phyloP scores from a whole-genome alignment of 352 stramenopile genomes.

The Halophytophthora polymorphica region DNA sequence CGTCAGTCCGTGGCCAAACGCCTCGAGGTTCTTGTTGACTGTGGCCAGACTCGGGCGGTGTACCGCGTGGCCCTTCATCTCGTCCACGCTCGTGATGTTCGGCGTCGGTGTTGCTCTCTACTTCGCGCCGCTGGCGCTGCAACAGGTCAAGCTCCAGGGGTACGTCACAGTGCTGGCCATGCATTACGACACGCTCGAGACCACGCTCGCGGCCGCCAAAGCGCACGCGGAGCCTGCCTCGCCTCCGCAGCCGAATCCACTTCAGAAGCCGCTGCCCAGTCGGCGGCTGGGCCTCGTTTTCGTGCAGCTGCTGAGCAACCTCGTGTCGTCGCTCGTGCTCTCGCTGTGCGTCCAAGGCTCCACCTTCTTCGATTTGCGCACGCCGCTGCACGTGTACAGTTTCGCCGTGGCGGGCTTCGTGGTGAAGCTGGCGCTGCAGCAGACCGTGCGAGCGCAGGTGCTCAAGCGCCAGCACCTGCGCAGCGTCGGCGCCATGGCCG shows the following conservation, averaged over 20 bases:
- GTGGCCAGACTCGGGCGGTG: not conserved
- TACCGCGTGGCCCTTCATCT: not conserved
- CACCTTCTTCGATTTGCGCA: too few relatives aligned
- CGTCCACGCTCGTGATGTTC: not conserved
- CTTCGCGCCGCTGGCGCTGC: too few relatives aligned
- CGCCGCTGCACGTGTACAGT: too few relatives aligned
- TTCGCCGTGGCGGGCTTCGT: slow-evolving; percentile 10
- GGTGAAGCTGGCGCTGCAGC: slow-evolving; percentile 16
- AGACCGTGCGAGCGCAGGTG: slow-evolving; percentile 9
- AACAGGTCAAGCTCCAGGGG: too few relatives aligned
- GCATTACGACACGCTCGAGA: too few relatives aligned
- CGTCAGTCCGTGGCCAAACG: too few relatives aligned
- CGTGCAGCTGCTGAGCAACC: not conserved
- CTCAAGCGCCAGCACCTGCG: slow-evolving; percentile 2
- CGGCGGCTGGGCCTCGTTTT: not conserved
- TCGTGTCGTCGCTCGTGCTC: slow-evolving; percentile 1
- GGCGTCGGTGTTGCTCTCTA: not conserved
- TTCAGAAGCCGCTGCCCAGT: not conserved
- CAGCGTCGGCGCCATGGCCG: slow-evolving; percentile 6
- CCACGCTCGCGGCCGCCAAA: too few relatives aligned
- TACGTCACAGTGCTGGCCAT: too few relatives aligned
- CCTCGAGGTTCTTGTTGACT: not conserved
- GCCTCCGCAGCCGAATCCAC: not conserved
- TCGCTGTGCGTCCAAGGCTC: not conserved
- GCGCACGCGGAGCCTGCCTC: not conserved